A percentile compares a stretch with the other conserved stretches of the same genome.
phyloP scores from a whole-genome alignment of 2,329 filamentous ascomycete genomes.

The Colletotrichum phormii region DNA sequence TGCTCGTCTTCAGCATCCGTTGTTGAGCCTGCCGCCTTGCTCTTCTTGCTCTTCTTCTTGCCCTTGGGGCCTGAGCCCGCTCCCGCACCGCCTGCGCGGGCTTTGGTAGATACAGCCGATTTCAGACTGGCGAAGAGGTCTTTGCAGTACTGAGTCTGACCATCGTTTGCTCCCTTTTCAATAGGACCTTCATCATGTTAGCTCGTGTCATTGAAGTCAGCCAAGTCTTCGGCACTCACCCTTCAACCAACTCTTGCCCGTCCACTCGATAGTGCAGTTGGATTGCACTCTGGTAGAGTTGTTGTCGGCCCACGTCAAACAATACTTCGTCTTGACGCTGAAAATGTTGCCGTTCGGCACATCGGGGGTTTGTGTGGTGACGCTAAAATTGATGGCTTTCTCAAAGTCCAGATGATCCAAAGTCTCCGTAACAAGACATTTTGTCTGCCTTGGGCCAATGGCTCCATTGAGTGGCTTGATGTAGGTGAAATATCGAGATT shows the following conservation, averaged over 20 bases:
- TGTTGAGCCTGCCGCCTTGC: slow-evolving; percentile 58
- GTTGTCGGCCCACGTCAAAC: slow-evolving; percentile 89
- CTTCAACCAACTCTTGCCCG: slow-evolving; percentile 97
- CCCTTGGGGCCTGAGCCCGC: slow-evolving; percentile 62
- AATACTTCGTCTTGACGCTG: slow-evolving; percentile 92
- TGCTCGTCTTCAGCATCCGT: slow-evolving; percentile 54
- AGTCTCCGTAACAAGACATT: slow-evolving; percentile 88
- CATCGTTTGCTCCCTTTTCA: slow-evolving; percentile 93
- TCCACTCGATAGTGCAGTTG: slow-evolving; percentile 95
- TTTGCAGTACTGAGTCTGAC: slow-evolving; percentile 85
- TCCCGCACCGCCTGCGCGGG: slow-evolving; percentile 59
- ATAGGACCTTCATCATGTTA: slow-evolving; percentile 78
- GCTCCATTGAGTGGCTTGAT: slow-evolving; percentile 88
- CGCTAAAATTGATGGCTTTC: slow-evolving; percentile 84
- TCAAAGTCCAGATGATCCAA: slow-evolving; percentile 90
- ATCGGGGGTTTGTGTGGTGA: slow-evolving; percentile 90
- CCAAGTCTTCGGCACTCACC: slow-evolving; percentile 64
- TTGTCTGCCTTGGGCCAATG: slow-evolving; percentile 94
- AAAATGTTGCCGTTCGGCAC: slow-evolving; percentile 96
- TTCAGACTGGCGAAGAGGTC: slow-evolving; percentile 82
- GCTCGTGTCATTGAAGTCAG: slow-evolving; percentile 22
- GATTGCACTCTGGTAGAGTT: slow-evolving; percentile 88
- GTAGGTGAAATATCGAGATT: slow-evolving; percentile 81
- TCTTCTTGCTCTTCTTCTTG: slow-evolving; percentile 72
- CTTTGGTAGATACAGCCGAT: slow-evolving; percentile 75